Evolutionary conservation across 768 basidiomycete species (phyloP).

Genomic region (Lyophyllum atratum): DNA sequence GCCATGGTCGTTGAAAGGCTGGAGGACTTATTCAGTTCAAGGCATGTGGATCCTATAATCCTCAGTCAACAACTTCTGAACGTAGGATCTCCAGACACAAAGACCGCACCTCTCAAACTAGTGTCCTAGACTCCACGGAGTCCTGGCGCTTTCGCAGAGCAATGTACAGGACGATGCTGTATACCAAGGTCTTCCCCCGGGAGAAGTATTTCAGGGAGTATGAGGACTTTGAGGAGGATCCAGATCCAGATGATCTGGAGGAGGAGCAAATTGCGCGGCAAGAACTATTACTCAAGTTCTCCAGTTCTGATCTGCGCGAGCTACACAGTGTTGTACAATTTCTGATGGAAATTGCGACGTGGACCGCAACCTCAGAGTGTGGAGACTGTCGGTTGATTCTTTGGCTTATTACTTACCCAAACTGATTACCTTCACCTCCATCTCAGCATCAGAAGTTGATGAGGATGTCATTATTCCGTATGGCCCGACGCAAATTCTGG

Average conservation of each 20-base stretch:
- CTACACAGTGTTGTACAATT: slow-evolving; percentile 13
- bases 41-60: slow-evolving; percentile 24
- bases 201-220: neutral
- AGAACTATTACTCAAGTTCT: slow-evolving; percentile 7
- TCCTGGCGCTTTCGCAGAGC: slow-evolving; percentile 24
- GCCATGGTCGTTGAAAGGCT: slow-evolving; percentile 25
- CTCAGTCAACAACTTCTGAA: neutral
- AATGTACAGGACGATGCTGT: slow-evolving; percentile 18
- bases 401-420: neutral
- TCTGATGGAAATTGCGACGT: slow-evolving; percentile 16
- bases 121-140: slow-evolving; percentile 30
- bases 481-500: neutral
- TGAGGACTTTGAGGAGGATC: slow-evolving; percentile 3
- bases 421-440: neutral
- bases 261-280: slow-evolving; percentile 5
- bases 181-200: slow-evolving; percentile 12
- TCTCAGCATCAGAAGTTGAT: too few species aligned
- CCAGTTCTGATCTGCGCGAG: slow-evolving; percentile 12
- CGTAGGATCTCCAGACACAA: slow-evolving; percentile 29
- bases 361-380: neutral
- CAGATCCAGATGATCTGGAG: neutral
- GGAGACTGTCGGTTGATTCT: neutral
- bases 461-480: neutral
- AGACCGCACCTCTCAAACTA: slow-evolving; percentile 32
- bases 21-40: slow-evolving; percentile 41